Percentiles rank a stretch among this genome's conserved stretches.
Evolutionary conservation across 202 grass and related monocot genomes (phyloP).

Genomic region (Setaria viridis): DNA sequence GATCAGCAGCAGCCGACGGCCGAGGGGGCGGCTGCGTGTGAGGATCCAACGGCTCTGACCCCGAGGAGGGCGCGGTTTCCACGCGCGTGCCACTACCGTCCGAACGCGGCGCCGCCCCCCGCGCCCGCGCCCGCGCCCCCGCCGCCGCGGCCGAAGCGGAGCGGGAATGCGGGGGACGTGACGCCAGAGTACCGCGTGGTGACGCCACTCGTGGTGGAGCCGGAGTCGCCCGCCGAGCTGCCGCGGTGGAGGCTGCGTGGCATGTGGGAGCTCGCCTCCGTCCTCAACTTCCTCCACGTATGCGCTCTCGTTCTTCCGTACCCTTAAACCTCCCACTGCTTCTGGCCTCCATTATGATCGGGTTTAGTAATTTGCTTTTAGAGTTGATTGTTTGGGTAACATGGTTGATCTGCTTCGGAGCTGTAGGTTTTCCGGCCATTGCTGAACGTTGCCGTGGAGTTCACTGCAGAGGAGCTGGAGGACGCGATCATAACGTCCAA

Average conservation of each 20-base stretch:
- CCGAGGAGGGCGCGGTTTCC: conserved; percentile 66
- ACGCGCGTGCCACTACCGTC: conserved; percentile 79
- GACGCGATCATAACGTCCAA: conserved; percentile 76
- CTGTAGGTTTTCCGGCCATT: conserved; percentile 83
- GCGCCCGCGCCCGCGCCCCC: conserved; percentile 39
- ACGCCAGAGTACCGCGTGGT: conserved; percentile 67
- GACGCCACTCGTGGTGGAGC: conserved; percentile 69
- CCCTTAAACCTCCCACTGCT: neutral
- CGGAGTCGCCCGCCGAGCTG: conserved; percentile 52
- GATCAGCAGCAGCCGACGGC: conserved; percentile 23
- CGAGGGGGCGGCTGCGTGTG: neutral
- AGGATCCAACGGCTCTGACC: neutral
- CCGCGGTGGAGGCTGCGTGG: conserved; percentile 74
- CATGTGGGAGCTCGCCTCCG: conserved; percentile 96
- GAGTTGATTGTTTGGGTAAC: conserved; percentile 27
- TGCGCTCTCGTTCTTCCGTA: conserved; percentile 19
- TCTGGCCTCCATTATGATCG: neutral
- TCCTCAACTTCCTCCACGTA: conserved; percentile 95
- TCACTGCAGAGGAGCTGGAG: conserved; percentile 94
- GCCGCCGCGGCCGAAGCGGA: conserved; percentile 51
- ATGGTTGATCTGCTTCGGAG: conserved; percentile 28
- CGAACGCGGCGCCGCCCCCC: conserved; percentile 40
- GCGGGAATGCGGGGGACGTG: conserved; percentile 51
- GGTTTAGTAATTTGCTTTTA: conserved; percentile 40
- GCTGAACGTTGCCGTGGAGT: conserved; percentile 80